These are phyloP conservation scores for Olyra latifolia DNA, from an alignment of 176 grass and related monocot genomes.

Conservation along the genomic window DNA sequence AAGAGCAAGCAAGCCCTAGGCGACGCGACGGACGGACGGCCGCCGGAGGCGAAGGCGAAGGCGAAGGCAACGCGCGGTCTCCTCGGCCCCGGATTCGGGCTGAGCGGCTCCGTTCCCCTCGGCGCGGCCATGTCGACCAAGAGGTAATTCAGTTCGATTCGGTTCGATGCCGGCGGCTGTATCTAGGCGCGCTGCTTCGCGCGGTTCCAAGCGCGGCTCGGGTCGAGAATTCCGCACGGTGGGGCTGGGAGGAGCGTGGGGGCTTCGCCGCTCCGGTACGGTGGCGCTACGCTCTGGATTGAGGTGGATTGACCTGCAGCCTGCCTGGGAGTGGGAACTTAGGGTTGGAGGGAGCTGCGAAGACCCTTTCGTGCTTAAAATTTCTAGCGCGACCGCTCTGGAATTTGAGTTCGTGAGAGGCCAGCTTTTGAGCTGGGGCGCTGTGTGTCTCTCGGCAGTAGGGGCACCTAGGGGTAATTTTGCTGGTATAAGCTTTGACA, in stretches of 20 bases:
- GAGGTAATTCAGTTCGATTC: conserved; percentile 27
- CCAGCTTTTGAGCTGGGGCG: background rate
- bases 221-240: background rate
- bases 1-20: conserved; percentile 3
- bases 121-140: conserved; percentile 43
- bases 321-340: background rate
- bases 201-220: background rate
- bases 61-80: too few species aligned
- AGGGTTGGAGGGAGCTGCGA: conserved; percentile 1
- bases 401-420: background rate
- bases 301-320: conserved; percentile 2
- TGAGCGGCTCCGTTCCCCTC: background rate
- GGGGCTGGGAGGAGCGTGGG: background rate
- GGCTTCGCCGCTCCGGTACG: background rate
- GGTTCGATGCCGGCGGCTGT: background rate
- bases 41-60: too few species aligned
- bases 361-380: background rate
- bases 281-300: background rate
- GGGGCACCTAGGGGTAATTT: background rate
- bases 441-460: background rate
- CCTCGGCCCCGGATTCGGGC: background rate
- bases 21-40: background rate
- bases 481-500: background rate
- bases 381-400: background rate
- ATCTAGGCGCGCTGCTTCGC: background rate